Conservation (phyloP, 441 rosid species). For the Mallotus japonicus region DNA sequence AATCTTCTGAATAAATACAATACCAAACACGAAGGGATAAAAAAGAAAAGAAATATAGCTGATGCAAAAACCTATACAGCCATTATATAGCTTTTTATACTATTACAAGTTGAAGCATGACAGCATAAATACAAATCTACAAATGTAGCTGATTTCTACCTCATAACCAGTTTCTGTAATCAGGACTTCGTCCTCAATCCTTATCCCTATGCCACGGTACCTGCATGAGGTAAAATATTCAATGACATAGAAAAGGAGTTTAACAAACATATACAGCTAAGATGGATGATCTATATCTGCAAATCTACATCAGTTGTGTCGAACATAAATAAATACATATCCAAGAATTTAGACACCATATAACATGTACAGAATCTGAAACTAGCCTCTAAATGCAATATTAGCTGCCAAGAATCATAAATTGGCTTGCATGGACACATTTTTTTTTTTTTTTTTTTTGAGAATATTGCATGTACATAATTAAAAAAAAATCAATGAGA, state of each 20-base stretch:
- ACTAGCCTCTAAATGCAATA: neutral
- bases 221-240: constrained; percentile 37
- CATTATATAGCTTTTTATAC: neutral
- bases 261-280: neutral
- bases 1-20: neutral
- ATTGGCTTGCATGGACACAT: neutral
- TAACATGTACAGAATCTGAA: neutral
- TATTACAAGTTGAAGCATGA: neutral
- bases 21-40: neutral
- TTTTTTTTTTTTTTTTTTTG: too few species aligned
- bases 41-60: neutral
- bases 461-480: neutral
- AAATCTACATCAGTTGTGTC: neutral
- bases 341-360: neutral
- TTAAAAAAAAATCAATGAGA: neutral
- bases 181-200: constrained; percentile 96
- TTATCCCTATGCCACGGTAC: constrained; percentile 78
- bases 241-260: neutral
- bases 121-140: neutral
- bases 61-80: neutral
- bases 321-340: neutral
- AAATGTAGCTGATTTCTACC: constrained; percentile 36
- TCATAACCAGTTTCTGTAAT: constrained; percentile 89
- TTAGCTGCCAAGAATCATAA: neutral
- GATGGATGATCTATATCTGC: neutral